phyloP scores from a whole-genome alignment of 345 rosid species.

The Populus davidiana region DNA sequence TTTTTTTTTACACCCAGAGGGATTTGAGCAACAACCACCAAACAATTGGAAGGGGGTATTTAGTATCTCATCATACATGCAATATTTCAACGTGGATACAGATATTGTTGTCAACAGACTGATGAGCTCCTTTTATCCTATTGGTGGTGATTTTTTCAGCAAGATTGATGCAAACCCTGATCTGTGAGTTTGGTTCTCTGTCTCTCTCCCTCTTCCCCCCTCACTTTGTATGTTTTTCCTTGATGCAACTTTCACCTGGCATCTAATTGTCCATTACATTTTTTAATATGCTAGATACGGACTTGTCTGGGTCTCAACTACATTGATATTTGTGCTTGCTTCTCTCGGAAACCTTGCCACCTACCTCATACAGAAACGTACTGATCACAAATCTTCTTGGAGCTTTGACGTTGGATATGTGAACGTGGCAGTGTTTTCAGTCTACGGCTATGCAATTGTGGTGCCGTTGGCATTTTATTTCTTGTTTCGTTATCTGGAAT shows the following conservation, averaged over 20 bases:
- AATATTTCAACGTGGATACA: slow-evolving; percentile 85
- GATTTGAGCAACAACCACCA: slow-evolving; percentile 71
- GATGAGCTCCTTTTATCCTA: slow-evolving; percentile 73
- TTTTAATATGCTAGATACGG: slow-evolving; percentile 65
- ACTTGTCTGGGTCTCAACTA: slow-evolving; percentile 85
- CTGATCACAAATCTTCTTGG: slow-evolving; percentile 55
- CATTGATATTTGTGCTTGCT: slow-evolving; percentile 74
- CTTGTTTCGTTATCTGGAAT: slow-evolving; percentile 74
- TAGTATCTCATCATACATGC: slow-evolving; percentile 71
- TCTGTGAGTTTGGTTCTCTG: slow-evolving; percentile 54
- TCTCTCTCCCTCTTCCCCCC: background rate
- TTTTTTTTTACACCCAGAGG: slow-evolving; percentile 42
- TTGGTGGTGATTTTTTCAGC: slow-evolving; percentile 72
- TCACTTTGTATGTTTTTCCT: background rate
- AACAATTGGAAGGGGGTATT: slow-evolving; percentile 85
- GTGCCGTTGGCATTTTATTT: slow-evolving; percentile 86
- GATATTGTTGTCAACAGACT: slow-evolving; percentile 77
- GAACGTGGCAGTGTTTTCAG: slow-evolving; percentile 56
- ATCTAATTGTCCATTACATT: background rate
- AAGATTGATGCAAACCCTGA: slow-evolving; percentile 95
- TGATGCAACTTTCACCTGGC: background rate
- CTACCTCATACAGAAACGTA: slow-evolving; percentile 63
- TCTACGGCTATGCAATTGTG: slow-evolving; percentile 70
- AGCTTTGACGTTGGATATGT: slow-evolving; percentile 80
- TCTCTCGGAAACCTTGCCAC: slow-evolving; percentile 87